Conservation (phyloP, 2,329 filamentous ascomycete genomes). For the Paraphoma chrysanthemicola region DNA sequence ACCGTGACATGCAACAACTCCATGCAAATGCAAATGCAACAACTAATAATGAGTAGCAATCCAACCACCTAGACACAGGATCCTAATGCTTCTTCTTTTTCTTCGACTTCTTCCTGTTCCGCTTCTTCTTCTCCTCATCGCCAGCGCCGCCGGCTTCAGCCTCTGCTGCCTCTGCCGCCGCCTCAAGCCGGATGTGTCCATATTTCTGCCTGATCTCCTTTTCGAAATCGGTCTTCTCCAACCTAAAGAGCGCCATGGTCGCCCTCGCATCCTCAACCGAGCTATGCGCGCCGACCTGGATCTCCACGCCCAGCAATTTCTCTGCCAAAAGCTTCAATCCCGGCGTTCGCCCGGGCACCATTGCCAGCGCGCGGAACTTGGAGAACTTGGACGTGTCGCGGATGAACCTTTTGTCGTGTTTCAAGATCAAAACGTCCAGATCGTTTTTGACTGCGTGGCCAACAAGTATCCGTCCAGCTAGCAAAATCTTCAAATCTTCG, state of each 20-base stretch:
- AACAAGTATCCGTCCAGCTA: constrained; percentile 76
- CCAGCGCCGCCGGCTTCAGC: constrained; percentile 26
- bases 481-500: constrained; percentile 69
- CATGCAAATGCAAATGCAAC: constrained; percentile 18
- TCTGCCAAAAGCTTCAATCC: constrained; percentile 67
- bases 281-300: constrained; percentile 67
- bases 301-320: constrained; percentile 64
- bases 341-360: constrained; percentile 68
- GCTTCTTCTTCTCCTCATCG: constrained; percentile 34
- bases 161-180: constrained; percentile 24
- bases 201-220: constrained; percentile 75
- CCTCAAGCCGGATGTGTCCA: constrained; percentile 35
- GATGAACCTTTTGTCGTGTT: constrained; percentile 78
- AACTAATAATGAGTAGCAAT: not conserved
- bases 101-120: constrained; percentile 48
- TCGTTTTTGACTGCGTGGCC: constrained; percentile 86
- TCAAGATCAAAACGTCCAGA: constrained; percentile 75
- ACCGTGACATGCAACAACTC: constrained; percentile 14
- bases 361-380: constrained; percentile 73
- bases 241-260: constrained; percentile 86
- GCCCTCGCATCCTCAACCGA: constrained; percentile 81
- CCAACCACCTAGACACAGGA: not conserved
- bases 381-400: constrained; percentile 83
- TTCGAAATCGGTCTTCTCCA: constrained; percentile 86
- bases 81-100: constrained; percentile 39